These are phyloP conservation scores for Dillenia suffruticosa DNA, from an alignment of 164 flowering plant species.

Conservation along the genomic window DNA sequence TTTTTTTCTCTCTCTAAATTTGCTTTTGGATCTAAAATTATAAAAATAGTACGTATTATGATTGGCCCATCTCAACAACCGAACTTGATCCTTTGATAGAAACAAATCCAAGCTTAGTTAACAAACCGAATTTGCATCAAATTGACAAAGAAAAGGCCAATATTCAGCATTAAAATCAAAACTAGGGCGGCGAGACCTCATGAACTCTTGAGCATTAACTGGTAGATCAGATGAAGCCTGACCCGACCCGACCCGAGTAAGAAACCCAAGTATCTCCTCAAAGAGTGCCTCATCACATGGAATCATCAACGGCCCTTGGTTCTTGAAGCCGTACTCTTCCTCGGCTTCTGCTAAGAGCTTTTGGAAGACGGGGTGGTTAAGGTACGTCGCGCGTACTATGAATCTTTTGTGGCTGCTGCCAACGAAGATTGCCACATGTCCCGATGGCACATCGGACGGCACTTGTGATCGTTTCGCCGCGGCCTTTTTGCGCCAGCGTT, in stretches of 20 bases:
- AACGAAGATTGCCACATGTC: slow-evolving; percentile 72
- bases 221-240: too few species aligned
- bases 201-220: too few species aligned
- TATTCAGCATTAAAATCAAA: too few species aligned
- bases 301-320: slow-evolving; percentile 54
- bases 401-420: slow-evolving; percentile 41
- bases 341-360: slow-evolving; percentile 48
- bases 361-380: slow-evolving; percentile 63
- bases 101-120: too few species aligned
- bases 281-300: slow-evolving; percentile 70
- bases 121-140: too few species aligned
- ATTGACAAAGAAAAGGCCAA: too few species aligned
- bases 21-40: too few species aligned
- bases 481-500: slow-evolving; percentile 34
- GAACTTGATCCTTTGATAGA: too few species aligned
- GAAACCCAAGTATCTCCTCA: slow-evolving; percentile 43
- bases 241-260: slow-evolving; percentile 31
- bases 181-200: too few species aligned
- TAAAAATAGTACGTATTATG: too few species aligned
- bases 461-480: slow-evolving; percentile 5
- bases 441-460: slow-evolving; percentile 62
- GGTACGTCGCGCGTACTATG: slow-evolving; percentile 52
- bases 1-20: too few species aligned
- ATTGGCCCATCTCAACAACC: too few species aligned
- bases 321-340: slow-evolving; percentile 56